phyloP scores from a whole-genome alignment of 2,329 filamentous ascomycete species.

The Kalmusia sp. region DNA sequence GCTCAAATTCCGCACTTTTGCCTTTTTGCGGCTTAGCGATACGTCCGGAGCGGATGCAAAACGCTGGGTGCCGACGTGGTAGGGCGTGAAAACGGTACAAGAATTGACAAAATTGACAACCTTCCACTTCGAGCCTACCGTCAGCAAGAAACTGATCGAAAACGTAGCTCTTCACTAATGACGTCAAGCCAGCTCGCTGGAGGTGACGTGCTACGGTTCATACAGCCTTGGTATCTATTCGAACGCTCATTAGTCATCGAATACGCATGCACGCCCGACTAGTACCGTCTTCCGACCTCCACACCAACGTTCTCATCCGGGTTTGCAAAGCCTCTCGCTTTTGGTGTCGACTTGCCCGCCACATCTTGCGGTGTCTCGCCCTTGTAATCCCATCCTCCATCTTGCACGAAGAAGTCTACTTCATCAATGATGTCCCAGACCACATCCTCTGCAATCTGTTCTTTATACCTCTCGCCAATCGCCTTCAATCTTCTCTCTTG shows the following conservation, averaged over 20 bases:
- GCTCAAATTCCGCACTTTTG: slow-evolving; percentile 1
- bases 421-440: slow-evolving; percentile 95
- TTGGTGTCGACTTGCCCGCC: slow-evolving; percentile 43
- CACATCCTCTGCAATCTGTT: slow-evolving; percentile 94
- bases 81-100: neutral
- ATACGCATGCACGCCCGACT: neutral
- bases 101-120: neutral
- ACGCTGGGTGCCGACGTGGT: neutral
- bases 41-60: neutral
- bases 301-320: slow-evolving; percentile 47
- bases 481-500: slow-evolving; percentile 58
- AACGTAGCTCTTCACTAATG: too few relatives aligned
- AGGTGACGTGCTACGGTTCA: too few relatives aligned
- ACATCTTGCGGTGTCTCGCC: slow-evolving; percentile 42
- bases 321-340: slow-evolving; percentile 46
- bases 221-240: neutral
- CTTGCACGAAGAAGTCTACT: slow-evolving; percentile 85
- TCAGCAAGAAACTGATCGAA: neutral
- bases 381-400: slow-evolving; percentile 57
- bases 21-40: neutral
- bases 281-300: slow-evolving; percentile 45
- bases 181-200: too few relatives aligned
- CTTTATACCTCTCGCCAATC: slow-evolving; percentile 80
- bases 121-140: neutral
- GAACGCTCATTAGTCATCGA: neutral